Percentiles rank a stretch among this genome's conserved stretches.
Conservation (phyloP, 345 rosid species). For the Eucalyptus sp. region DNA sequence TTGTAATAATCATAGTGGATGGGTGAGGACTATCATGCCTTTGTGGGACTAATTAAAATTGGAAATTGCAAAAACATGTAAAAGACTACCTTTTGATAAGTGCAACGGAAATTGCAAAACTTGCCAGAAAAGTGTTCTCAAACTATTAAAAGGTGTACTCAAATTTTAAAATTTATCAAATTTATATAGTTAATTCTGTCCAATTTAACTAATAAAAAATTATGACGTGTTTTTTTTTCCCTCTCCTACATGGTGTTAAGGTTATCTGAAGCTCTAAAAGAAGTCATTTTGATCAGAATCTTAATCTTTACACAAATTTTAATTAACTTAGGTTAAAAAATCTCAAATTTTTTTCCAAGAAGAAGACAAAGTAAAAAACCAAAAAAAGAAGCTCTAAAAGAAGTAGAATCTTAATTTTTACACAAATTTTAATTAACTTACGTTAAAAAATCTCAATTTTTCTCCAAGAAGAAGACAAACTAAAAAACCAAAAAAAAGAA, state of each 20-base stretch:
- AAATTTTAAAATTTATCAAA: neutral
- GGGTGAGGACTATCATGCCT: neutral
- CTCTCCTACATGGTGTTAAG: too few species aligned
- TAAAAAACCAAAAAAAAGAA: too few species aligned
- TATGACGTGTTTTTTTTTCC: too few species aligned
- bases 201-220: neutral
- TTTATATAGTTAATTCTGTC: too few species aligned
- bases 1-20: neutral
- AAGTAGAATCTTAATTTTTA: neutral
- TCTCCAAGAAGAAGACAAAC: neutral
- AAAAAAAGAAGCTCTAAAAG: neutral
- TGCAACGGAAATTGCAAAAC: neutral
- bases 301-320: too few species aligned
- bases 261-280: too few species aligned
- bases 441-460: neutral
- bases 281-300: neutral
- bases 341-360: neutral
- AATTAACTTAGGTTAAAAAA: too few species aligned
- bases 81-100: neutral
- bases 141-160: too few species aligned
- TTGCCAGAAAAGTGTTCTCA: neutral
- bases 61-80: neutral
- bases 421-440: neutral
- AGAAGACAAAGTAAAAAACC: neutral
- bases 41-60: neutral